Conservation (phyloP, 768 basidiomycete species). For the Termitomyces sp. region DNA sequence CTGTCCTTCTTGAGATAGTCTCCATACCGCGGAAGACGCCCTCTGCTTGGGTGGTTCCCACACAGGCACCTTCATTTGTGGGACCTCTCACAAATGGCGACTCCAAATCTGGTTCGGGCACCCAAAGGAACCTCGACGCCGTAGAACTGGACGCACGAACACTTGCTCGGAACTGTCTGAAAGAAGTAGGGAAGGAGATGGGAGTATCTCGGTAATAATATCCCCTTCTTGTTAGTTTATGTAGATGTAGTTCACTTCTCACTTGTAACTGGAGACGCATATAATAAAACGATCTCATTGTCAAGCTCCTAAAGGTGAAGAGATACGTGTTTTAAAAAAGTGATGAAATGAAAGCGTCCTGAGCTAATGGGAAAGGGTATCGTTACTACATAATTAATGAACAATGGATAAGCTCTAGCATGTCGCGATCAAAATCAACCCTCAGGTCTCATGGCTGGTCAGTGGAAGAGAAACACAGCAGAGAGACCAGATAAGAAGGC, state of each 20-base stretch:
- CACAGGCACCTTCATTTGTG: conserved; percentile 6
- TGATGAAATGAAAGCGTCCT: background rate
- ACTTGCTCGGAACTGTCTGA: conserved; percentile 63
- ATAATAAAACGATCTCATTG: background rate
- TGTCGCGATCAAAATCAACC: background rate
- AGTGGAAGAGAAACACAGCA: conserved; percentile 19
- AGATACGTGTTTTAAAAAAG: background rate
- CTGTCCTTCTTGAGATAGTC: conserved; percentile 71
- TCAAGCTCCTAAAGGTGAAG: too few relatives aligned
- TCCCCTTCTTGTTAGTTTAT: background rate
- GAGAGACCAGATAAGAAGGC: conserved; percentile 16
- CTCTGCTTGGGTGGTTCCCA: conserved; percentile 50
- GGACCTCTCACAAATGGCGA: conserved; percentile 3
- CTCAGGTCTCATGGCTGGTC: background rate
- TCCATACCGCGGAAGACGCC: conserved; percentile 67
- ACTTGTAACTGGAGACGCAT: background rate
- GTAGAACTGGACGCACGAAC: conserved; percentile 59
- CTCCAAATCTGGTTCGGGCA: conserved; percentile 2
- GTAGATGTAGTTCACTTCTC: background rate
- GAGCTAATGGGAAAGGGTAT: background rate
- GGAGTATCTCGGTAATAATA: conserved; percentile 28
- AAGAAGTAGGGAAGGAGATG: conserved; percentile 70
- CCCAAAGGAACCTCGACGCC: conserved; percentile 16
- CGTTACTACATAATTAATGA: background rate
- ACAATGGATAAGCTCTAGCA: background rate